Evolutionary conservation across 352 stramenopile species (phyloP).

Genomic region (Phytopythium chamaehyphon): DNA sequence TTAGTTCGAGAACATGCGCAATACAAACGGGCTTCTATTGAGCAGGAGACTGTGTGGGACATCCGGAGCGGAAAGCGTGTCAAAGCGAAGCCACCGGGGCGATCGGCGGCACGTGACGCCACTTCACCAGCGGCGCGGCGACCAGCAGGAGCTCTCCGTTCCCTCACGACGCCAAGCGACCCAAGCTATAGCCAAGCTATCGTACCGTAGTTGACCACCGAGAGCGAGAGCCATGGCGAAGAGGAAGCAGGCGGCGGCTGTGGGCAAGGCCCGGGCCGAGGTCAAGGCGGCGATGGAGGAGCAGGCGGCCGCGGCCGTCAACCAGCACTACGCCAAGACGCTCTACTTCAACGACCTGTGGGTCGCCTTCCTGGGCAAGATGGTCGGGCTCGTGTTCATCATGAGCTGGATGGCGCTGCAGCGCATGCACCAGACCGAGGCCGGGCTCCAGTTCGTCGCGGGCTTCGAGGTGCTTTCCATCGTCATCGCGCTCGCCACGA

Average conservation of each 20-base stretch:
- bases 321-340: conserved; percentile 80
- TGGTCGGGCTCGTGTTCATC: conserved; percentile 59
- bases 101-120: too few relatives aligned
- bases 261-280: conserved; percentile 11
- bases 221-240: not conserved
- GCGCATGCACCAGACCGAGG: conserved; percentile 42
- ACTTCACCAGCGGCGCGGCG: too few relatives aligned
- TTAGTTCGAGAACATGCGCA: too few relatives aligned
- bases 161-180: too few relatives aligned
- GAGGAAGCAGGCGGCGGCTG: conserved; percentile 4
- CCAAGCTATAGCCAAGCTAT: too few relatives aligned
- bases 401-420: conserved; percentile 63
- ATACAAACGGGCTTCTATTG: too few relatives aligned
- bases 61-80: too few relatives aligned
- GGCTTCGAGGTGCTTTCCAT: conserved; percentile 63
- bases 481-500: conserved; percentile 41
- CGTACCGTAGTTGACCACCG: not conserved
- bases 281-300: conserved; percentile 23
- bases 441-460: conserved; percentile 48
- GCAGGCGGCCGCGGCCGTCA: conserved; percentile 55
- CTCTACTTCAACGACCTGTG: conserved; percentile 85
- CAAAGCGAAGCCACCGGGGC: too few relatives aligned
- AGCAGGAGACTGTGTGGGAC: too few relatives aligned
- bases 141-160: too few relatives aligned
- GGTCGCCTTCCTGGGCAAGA: conserved; percentile 80